Evolutionary conservation across 148 eudicot genomes (phyloP), one percentile per base, ranked within the genome.

Genomic region (Rheum nobile): DNA sequence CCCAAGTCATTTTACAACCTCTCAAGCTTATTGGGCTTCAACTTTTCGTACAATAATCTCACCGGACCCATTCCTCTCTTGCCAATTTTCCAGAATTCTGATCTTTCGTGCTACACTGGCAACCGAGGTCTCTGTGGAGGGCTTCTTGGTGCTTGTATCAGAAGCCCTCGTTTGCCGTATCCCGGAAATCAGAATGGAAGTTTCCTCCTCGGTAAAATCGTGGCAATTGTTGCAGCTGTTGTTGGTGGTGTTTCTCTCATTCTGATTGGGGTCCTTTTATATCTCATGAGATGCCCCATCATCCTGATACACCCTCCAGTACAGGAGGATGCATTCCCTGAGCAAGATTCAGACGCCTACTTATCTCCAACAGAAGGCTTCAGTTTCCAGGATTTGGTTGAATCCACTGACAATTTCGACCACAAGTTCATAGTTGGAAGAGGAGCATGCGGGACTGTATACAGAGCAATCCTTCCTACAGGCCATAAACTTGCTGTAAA

Each of bases 381-480:
- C 75, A 83, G 77, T 21, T 88, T 90, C 77, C 87, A 88, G 68
- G 97, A 88, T 77, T 81, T 92, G 42, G 75, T 90, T 32, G 83
- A 78, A 55, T 88, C 96, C 38, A 92, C 97, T 2, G 87, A 80
- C 34, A 81, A 87, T 74, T 92, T 90, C 75, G 82, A 93, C 69
- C 90, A 86, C 0, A 73, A 74, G 37, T 84, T 82, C 22, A 79
- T 88, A 52, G 74, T 92, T 22, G 97, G 97, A 43, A 82, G 75
- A 71, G 97, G 97, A 54, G 97, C 93, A 7, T 90, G 96, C 83
- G 97, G 97, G 7, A 82, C 84, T 8, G 97, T 92, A 19, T 92
- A 88, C 77, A 92, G 84, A 74, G 97, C 96, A 0, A 84, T 84
- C 4, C 85, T 90, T 85, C 72, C 79, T 47, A 61, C 80, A 61